phyloP scores from a whole-genome alignment of 305 asterid genomes.

The Fraxinus angustifolia region DNA sequence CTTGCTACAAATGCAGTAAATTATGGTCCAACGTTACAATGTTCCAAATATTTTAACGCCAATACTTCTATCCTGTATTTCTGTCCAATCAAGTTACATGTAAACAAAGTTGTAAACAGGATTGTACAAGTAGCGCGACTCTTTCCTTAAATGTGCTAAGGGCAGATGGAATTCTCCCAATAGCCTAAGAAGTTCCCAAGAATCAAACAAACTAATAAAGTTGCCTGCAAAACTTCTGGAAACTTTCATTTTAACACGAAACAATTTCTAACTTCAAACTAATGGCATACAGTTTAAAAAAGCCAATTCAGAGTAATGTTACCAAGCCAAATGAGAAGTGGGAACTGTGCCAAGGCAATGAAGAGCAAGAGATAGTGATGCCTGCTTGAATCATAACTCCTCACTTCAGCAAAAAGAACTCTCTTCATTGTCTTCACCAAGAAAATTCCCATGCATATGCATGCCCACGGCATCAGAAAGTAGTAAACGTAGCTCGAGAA shows the following conservation, averaged over 20 bases:
- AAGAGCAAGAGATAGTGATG: constrained; percentile 43
- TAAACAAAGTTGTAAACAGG: not conserved
- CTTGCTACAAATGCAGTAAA: not conserved
- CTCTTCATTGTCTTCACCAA: constrained; percentile 47
- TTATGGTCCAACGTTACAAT: not conserved
- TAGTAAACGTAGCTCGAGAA: constrained; percentile 35
- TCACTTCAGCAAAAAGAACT: constrained; percentile 41
- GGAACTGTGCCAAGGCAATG: constrained; percentile 47
- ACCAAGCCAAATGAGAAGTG: constrained; percentile 49
- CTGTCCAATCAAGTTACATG: not conserved
- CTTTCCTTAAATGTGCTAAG: not conserved
- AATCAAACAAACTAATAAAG: not conserved
- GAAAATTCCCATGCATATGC: constrained; percentile 45
- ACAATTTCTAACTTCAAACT: not conserved
- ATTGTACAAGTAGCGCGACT: not conserved
- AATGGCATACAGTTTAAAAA: constrained; percentile 8
- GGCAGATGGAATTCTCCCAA: not conserved
- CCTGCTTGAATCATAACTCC: constrained; percentile 36
- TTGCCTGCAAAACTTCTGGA: not conserved
- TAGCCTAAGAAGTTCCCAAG: not conserved
- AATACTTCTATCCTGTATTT: not conserved
- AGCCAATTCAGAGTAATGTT: constrained; percentile 41
- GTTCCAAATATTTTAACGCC: not conserved
- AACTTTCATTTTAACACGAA: not conserved
- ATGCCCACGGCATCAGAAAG: constrained; percentile 37